phyloP scores from a whole-genome alignment of 73 alveolate genomes.

The Tetrahymena thermophila region DNA sequence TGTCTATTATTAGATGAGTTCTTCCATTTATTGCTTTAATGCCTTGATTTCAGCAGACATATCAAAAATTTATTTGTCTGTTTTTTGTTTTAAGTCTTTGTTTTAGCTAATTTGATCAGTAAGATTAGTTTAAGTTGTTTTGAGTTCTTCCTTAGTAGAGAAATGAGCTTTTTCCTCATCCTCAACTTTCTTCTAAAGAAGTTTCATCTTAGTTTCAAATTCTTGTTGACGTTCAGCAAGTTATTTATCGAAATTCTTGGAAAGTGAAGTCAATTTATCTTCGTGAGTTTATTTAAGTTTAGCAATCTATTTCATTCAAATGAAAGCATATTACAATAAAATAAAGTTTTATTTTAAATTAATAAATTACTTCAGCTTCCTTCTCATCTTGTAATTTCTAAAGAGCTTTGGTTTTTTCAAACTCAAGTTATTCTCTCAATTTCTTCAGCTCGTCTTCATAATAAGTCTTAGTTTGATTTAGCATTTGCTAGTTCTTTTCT shows the following conservation, averaged over 20 bases:
- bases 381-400: slow-evolving; percentile 18
- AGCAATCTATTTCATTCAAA: slow-evolving; percentile 1
- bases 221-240: neutral
- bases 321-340: neutral
- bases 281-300: neutral
- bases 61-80: neutral
- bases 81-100: neutral
- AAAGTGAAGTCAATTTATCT: neutral
- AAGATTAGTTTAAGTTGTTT: slow-evolving; percentile 5
- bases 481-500: slow-evolving; percentile 15
- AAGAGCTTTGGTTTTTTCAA: slow-evolving; percentile 3
- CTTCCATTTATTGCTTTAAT: neutral
- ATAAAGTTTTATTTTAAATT: neutral
- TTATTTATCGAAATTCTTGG: neutral
- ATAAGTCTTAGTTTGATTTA: slow-evolving; percentile 17
- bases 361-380: slow-evolving; percentile 1
- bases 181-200: slow-evolving; percentile 13
- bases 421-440: slow-evolving; percentile 19
- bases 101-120: neutral
- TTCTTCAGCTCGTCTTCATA: slow-evolving; percentile 32
- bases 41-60: slow-evolving; percentile 15
- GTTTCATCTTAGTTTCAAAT: slow-evolving; percentile 19
- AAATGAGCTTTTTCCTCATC: slow-evolving; percentile 14
- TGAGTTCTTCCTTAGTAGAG: neutral
- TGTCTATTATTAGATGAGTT: neutral